These are phyloP conservation scores for Mycogone perniciosa DNA, from an alignment of 2,329 filamentous ascomycete genomes.

Conservation along the genomic window DNA sequence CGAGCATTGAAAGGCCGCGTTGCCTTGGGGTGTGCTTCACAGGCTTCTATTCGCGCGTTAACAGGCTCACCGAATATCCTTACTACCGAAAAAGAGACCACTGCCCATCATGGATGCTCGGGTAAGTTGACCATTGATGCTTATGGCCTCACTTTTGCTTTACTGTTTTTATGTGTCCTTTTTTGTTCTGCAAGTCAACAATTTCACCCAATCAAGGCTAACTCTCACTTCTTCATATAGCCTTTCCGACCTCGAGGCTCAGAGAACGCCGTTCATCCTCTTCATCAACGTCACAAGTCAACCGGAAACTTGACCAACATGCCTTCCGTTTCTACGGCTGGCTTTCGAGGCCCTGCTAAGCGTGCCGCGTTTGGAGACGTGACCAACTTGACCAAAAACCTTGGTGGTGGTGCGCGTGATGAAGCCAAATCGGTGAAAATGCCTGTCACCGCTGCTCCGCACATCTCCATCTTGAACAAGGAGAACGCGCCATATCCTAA, in stretches of 20 bases:
- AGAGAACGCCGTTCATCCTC: constrained; percentile 44
- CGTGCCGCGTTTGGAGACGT: constrained; percentile 77
- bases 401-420: constrained; percentile 24
- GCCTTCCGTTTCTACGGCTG: constrained; percentile 20
- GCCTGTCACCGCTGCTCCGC: constrained; percentile 20
- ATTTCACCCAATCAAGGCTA: not conserved
- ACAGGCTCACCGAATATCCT: constrained; percentile 15
- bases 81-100: constrained; percentile 13
- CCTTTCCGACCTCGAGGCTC: constrained; percentile 42
- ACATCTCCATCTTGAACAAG: constrained; percentile 31
- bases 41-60: constrained; percentile 18
- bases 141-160: not conserved
- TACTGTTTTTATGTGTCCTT: not conserved
- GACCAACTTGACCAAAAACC: constrained; percentile 57
- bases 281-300: constrained; percentile 81
- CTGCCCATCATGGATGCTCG: constrained; percentile 29
- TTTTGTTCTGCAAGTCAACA: not conserved
- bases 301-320: constrained; percentile 48
- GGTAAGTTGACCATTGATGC: constrained; percentile 21
- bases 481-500: constrained; percentile 36
- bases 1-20: constrained; percentile 4
- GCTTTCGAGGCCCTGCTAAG: constrained; percentile 50
- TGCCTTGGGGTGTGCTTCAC: constrained; percentile 9
- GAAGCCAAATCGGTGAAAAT: constrained; percentile 32
- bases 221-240: constrained; percentile 20